Percentiles rank a stretch among this genome's conserved stretches.
phyloP scores from a whole-genome alignment of 805 yeast species.

The Kodamaea leandrae region DNA sequence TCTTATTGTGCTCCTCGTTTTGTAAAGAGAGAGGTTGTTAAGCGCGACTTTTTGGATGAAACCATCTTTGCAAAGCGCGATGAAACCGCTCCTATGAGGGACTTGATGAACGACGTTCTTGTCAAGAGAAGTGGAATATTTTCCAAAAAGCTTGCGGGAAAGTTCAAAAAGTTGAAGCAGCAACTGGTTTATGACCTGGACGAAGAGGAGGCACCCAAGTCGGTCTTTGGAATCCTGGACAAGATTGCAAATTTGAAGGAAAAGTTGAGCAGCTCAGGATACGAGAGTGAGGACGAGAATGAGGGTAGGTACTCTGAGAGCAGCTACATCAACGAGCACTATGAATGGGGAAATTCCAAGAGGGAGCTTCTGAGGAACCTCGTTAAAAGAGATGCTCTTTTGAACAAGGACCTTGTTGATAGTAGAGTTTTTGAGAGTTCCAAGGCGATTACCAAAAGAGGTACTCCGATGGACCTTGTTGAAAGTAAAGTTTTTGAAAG shows the following conservation, averaged over 20 bases:
- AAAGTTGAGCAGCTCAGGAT: background rate
- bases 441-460: too few relatives aligned
- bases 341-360: conserved; percentile 6
- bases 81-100: too few relatives aligned
- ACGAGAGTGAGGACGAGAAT: background rate
- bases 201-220: background rate
- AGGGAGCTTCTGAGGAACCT: too few relatives aligned
- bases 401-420: too few relatives aligned
- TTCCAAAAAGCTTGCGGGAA: background rate
- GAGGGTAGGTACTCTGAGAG: conserved; percentile 2
- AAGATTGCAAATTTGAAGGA: background rate
- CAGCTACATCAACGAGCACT: conserved; percentile 1
- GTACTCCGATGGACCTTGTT: background rate
- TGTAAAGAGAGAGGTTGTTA: background rate
- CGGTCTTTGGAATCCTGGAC: background rate
- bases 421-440: too few relatives aligned
- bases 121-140: too few relatives aligned
- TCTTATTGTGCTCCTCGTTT: background rate
- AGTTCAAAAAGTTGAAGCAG: background rate
- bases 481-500: background rate
- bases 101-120: too few relatives aligned
- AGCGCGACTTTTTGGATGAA: too few relatives aligned
- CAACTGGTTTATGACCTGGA: conserved; percentile 1
- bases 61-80: too few relatives aligned
- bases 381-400: too few relatives aligned